Conservation (phyloP, 2,329 filamentous ascomycete species). For the Tricladium varicosporioides region DNA sequence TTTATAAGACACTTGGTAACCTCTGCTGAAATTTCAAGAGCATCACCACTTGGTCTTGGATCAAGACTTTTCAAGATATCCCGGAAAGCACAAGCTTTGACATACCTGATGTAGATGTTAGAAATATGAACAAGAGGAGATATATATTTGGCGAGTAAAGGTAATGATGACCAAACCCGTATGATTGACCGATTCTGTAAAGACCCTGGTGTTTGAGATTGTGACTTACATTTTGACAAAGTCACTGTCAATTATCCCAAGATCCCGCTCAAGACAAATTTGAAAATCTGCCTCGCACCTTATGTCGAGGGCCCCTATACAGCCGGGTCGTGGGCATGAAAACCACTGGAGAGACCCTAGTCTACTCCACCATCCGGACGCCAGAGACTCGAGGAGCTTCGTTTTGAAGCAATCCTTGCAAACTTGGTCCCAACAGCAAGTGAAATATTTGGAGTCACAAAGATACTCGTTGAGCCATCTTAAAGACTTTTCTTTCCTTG, state of each 20-base stretch:
- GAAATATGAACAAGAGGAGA: neutral
- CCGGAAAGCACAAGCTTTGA: conserved; percentile 10
- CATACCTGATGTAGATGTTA: conserved; percentile 5
- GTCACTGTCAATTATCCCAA: conserved; percentile 1
- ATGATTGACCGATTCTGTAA: no score
- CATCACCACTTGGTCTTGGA: neutral
- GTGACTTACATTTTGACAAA: conserved; percentile 7
- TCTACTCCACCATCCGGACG: conserved; percentile 8
- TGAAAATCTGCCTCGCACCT: conserved; percentile 14
- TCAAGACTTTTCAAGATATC: conserved; percentile 6
- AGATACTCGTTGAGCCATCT: conserved; percentile 14
- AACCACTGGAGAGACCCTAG: conserved; percentile 10
- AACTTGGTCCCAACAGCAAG: conserved; percentile 12
- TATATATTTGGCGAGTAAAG: neutral
- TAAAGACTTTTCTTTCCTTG: neutral
- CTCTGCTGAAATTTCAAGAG: conserved; percentile 5
- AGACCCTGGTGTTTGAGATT: neutral
- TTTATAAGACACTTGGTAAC: conserved; percentile 2
- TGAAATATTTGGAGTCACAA: conserved; percentile 6
- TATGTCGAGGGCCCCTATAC: conserved; percentile 8
- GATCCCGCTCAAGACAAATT: conserved; percentile 10
- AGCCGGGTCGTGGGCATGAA: conserved; percentile 8
- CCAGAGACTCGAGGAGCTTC: conserved; percentile 6
- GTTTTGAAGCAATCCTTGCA: conserved; percentile 12
- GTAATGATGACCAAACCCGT: no score